Evolutionary conservation across 495 filamentous ascomycete genomes (phyloP), one percentile per base, ranked within the genome.

Genomic region (Tuber umbilicatum): DNA sequence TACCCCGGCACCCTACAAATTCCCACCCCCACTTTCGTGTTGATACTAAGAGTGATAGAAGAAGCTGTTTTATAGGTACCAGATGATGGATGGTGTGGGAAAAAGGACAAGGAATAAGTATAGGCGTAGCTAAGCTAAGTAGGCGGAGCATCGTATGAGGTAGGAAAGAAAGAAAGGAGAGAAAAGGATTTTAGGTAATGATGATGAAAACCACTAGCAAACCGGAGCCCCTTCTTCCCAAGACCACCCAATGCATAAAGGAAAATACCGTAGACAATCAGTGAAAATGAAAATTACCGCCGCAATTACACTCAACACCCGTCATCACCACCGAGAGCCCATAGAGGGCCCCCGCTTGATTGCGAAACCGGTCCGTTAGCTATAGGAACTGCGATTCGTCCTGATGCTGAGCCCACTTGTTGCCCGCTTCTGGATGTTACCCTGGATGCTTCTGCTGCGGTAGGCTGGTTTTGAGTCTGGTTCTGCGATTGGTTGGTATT

Each of bases 221-320:
- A 16, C 27, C 55, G 12, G 3, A 27, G 55, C 27, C 55, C 50
- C 55, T 55, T 64, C 55, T 64, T 64, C 27, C 55, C 55, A 64
- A 64, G 55, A 64, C 55, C 55, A 31, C 55, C 55, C 55, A 64
- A 64, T 64, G 55, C 55, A 64, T 64, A 64, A 64, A 64, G n/a
- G 55, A 31, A 31, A 64, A 64, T 12, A 55, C 55, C n/a, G 23
- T 55, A 64, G 14, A 31, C 55, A 64, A 64, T 31, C 27, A 31
- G 14, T 5, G 55, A 31, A 64, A 64, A 64, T 31, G n/a, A 64
- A 64, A 64, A 64, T 64, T 64, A 64, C 27, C 2, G 6, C 27
- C 31, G n/a, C 55, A 64, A 31, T 31, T 27, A 31, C 55, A 31
- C 10, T 64, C 55, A 31, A 31, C n/a, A 31, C 6, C 55, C 17